Evolutionary conservation across 306 rosid genomes (phyloP).

Genomic region (Cucumis sativus): DNA sequence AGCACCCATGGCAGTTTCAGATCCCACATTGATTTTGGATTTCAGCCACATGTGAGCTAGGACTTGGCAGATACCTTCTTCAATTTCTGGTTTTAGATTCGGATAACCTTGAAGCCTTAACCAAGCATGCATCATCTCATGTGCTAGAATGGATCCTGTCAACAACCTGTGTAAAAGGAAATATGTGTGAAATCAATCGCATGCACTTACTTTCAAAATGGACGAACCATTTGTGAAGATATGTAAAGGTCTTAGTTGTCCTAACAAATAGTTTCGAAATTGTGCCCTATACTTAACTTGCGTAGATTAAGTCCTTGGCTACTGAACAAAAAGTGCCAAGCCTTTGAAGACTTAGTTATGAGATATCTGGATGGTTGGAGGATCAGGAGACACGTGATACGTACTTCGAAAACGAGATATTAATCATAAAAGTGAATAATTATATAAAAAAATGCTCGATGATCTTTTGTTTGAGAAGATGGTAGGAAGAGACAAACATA

Average conservation of each 20-base stretch:
- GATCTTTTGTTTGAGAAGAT: background rate
- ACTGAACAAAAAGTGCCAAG: background rate
- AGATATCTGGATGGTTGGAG: background rate
- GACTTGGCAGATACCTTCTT: constrained; percentile 98
- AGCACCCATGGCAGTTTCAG: constrained; percentile 35
- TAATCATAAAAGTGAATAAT: background rate
- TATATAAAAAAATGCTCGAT: background rate
- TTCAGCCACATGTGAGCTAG: constrained; percentile 95
- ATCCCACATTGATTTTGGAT: constrained; percentile 43
- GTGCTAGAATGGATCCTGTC: constrained; percentile 93
- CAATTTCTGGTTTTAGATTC: constrained; percentile 68
- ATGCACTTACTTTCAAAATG: background rate
- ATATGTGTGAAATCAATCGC: constrained; percentile 13
- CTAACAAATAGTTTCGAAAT: background rate
- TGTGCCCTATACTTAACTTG: background rate
- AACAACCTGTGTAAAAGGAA: constrained; percentile 37
- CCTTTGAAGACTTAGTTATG: background rate
- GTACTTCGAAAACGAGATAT: background rate
- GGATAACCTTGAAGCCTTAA: constrained; percentile 84
- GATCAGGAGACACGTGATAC: background rate
- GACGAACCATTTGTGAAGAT: background rate
- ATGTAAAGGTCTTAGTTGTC: background rate
- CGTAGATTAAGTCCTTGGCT: background rate
- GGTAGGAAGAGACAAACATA: background rate
- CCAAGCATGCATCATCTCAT: constrained; percentile 99